Conservation (phyloP, 2,329 filamentous ascomycete genomes). For the Talaromyces islandicus region DNA sequence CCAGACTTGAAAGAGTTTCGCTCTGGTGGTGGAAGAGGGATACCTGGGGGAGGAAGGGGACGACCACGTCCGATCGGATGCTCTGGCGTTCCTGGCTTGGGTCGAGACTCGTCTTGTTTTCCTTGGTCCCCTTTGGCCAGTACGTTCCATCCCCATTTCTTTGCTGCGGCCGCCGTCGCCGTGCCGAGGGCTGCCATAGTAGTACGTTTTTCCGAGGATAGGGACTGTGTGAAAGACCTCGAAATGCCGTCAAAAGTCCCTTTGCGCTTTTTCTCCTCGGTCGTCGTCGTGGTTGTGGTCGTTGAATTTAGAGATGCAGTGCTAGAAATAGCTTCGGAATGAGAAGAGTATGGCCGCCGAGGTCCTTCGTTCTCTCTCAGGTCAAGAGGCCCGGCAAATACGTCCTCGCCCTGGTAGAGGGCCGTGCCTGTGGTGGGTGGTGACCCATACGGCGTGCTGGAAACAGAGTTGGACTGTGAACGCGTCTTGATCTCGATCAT, state of each 20-base stretch:
- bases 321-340: slow-evolving; percentile 18
- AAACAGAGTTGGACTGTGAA: slow-evolving; percentile 52
- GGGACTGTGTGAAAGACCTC: slow-evolving; percentile 19
- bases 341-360: slow-evolving; percentile 23
- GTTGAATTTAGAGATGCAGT: slow-evolving; percentile 3
- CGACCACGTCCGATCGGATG: slow-evolving; percentile 78
- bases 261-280: slow-evolving; percentile 22
- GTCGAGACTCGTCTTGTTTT: slow-evolving; percentile 32
- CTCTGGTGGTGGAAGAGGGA: slow-evolving; percentile 66
- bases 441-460: slow-evolving; percentile 42
- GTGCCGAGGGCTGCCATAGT: slow-evolving; percentile 40
- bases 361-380: slow-evolving; percentile 11
- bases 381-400: slow-evolving; percentile 44
- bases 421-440: slow-evolving; percentile 32
- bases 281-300: slow-evolving; percentile 8
- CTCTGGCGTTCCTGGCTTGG: slow-evolving; percentile 41
- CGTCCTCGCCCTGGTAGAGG: slow-evolving; percentile 37
- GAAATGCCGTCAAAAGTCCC: slow-evolving; percentile 26
- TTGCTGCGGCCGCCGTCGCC: slow-evolving; percentile 51
- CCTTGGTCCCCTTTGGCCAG: slow-evolving; percentile 38
- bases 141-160: slow-evolving; percentile 54
- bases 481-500: slow-evolving; percentile 65
- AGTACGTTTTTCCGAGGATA: slow-evolving; percentile 31
- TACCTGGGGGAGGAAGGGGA: slow-evolving; percentile 74
- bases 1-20: slow-evolving; percentile 49